Evolutionary conservation across 192 early-diverging fungal species (phyloP).

Genomic region (Coemansia sp.): DNA sequence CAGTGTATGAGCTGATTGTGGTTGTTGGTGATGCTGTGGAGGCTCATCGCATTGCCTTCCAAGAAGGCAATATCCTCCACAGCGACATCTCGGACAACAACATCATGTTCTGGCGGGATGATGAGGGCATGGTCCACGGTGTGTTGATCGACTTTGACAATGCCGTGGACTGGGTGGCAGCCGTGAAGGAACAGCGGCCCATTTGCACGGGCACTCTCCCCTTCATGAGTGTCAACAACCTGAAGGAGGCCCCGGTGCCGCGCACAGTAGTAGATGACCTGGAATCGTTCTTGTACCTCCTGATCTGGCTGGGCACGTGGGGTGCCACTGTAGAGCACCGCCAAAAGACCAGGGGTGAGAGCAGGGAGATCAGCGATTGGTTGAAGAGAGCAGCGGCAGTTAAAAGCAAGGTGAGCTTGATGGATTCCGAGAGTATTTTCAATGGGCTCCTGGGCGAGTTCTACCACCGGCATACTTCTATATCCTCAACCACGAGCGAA

Average conservation of each 20-base stretch:
- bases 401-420: too few relatives aligned
- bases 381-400: too few relatives aligned
- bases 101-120: constrained; percentile 9
- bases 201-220: constrained; percentile 13
- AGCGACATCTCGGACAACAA: constrained; percentile 23
- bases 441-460: too few relatives aligned
- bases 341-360: too few relatives aligned
- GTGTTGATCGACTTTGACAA: constrained; percentile 22
- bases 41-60: neutral
- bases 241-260: neutral
- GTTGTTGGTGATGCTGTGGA: constrained; percentile 1
- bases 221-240: constrained; percentile 26
- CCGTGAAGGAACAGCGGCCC: neutral
- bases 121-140: neutral
- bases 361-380: too few relatives aligned
- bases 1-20: constrained; percentile 2
- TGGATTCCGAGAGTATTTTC: too few relatives aligned
- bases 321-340: too few relatives aligned
- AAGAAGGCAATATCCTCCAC: constrained; percentile 3
- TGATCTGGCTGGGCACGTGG: constrained; percentile 18
- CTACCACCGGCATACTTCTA: too few relatives aligned
- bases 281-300: constrained; percentile 24
- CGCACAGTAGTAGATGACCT: constrained; percentile 20
- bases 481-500: too few relatives aligned
- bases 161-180: neutral